Evolutionary conservation across 164 flowering plant genomes (phyloP).

Genomic region (Malania oleifera): DNA sequence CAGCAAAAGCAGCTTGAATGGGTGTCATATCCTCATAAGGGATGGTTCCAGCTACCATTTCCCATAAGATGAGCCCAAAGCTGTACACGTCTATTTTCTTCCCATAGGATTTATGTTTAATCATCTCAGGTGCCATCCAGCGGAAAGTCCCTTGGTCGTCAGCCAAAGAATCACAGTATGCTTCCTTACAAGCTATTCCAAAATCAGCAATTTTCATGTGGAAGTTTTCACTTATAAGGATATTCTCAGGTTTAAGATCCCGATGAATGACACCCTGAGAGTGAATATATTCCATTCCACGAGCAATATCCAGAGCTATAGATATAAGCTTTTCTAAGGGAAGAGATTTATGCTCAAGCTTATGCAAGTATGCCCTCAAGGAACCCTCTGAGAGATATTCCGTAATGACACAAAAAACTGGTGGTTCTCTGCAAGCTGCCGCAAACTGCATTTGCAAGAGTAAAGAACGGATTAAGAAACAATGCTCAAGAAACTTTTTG

Average conservation of each 20-base stretch:
- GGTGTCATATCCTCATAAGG: constrained; percentile 90
- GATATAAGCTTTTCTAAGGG: constrained; percentile 49
- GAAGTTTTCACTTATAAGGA: constrained; percentile 65
- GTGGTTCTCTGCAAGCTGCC: constrained; percentile 73
- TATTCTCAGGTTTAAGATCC: constrained; percentile 79
- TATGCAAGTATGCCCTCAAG: constrained; percentile 75
- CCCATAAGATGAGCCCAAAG: constrained; percentile 88
- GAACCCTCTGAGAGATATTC: constrained; percentile 86
- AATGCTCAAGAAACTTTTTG: no score
- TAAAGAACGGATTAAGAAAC: no score
- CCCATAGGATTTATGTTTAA: constrained; percentile 65
- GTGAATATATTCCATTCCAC: constrained; percentile 90
- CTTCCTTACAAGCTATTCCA: constrained; percentile 88
- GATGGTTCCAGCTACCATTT: constrained; percentile 74
- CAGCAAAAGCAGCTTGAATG: constrained; percentile 89
- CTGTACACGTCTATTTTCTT: constrained; percentile 87
- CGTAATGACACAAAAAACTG: constrained; percentile 71
- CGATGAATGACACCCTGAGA: constrained; percentile 88
- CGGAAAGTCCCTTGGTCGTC: constrained; percentile 94
- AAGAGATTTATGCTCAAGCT: constrained; percentile 53
- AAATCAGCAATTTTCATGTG: constrained; percentile 82
- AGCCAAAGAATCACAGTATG: constrained; percentile 57
- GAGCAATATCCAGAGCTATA: constrained; percentile 75
- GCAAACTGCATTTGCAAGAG: constrained; percentile 59
- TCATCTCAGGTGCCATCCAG: constrained; percentile 99